Evolutionary conservation across 495 filamentous ascomycete species (phyloP).

Genomic region (Trichoderma erinaceum): DNA sequence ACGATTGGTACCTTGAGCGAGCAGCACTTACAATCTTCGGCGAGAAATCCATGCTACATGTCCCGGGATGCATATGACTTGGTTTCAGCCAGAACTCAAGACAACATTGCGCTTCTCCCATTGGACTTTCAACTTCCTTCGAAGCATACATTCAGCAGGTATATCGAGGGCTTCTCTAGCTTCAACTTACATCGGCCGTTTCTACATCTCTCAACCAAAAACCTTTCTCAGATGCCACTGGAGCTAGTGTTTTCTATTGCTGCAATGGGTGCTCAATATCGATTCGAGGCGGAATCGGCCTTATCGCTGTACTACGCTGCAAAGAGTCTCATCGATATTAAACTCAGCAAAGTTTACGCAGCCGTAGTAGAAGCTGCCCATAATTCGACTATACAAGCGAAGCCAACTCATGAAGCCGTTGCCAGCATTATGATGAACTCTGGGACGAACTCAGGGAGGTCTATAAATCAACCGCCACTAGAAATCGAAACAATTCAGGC

Average conservation of each 20-base stretch:
- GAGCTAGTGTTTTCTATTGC: slow-evolving; percentile 20
- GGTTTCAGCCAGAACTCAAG: background rate
- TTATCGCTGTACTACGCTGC: slow-evolving; percentile 20
- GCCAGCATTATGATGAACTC: background rate
- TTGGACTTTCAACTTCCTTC: slow-evolving; percentile 17
- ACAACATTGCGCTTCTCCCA: background rate
- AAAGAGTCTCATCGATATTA: slow-evolving; percentile 14
- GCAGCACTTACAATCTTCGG: background rate
- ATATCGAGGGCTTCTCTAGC: slow-evolving; percentile 29
- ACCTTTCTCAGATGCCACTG: background rate
- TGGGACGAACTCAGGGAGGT: background rate
- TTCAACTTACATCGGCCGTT: slow-evolving; percentile 43
- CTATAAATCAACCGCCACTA: background rate
- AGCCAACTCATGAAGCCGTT: background rate
- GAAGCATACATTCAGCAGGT: slow-evolving; percentile 17
- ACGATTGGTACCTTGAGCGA: background rate
- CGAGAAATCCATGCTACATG: background rate
- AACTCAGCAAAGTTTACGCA: slow-evolving; percentile 13
- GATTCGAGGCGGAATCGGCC: slow-evolving; percentile 19
- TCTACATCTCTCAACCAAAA: slow-evolving; percentile 25
- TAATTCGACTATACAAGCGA: background rate
- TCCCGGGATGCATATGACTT: background rate
- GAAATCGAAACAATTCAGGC: slow-evolving; percentile 30
- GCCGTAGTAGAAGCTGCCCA: slow-evolving; percentile 8
- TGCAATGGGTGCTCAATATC: slow-evolving; percentile 20